A percentile compares a stretch with the other conserved stretches of the same genome.
Evolutionary conservation across 1,139 yeast species (phyloP).

Genomic region (Suhomyces ambrosiae): DNA sequence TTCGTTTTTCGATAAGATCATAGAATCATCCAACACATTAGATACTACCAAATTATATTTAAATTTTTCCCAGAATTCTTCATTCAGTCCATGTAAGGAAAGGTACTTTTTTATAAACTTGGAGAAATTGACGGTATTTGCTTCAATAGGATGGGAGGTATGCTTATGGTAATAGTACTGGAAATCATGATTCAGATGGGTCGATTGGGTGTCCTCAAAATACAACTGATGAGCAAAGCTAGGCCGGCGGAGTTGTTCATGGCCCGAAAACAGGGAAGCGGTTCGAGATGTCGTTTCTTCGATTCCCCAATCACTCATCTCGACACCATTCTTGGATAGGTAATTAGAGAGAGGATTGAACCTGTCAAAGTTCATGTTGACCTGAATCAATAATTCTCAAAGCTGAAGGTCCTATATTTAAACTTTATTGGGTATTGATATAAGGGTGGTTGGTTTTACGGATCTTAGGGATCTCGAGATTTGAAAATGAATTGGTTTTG

Average conservation of each 20-base stretch:
- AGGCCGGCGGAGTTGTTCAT: conserved; percentile 17
- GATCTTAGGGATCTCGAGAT: too few relatives aligned
- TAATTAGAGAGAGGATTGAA: conserved; percentile 32
- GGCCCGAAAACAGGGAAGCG: conserved; percentile 4
- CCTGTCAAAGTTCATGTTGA: conserved; percentile 37
- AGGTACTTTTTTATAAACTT: conserved; percentile 35
- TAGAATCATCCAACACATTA: conserved; percentile 44
- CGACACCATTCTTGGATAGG: conserved; percentile 20
- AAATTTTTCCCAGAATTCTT: conserved; percentile 44
- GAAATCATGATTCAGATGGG: conserved; percentile 15
- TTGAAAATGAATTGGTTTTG: too few relatives aligned
- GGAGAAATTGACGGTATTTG: conserved; percentile 28
- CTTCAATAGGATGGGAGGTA: conserved; percentile 11
- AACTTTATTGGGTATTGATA: too few relatives aligned
- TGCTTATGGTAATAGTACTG: conserved; percentile 15
- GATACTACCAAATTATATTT: conserved; percentile 45
- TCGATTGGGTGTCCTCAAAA: conserved; percentile 8
- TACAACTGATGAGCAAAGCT: conserved; percentile 18
- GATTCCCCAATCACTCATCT: conserved; percentile 47
- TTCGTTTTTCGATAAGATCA: conserved; percentile 48
- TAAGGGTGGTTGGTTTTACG: too few relatives aligned
- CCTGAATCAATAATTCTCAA: too few relatives aligned
- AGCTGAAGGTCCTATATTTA: too few relatives aligned
- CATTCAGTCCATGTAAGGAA: conserved; percentile 18
- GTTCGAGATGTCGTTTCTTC: conserved; percentile 26